A percentile compares a stretch with the other conserved stretches of the same genome.
Conservation (phyloP, 2,329 filamentous ascomycete genomes). For the Aspergillus arachidicola region DNA sequence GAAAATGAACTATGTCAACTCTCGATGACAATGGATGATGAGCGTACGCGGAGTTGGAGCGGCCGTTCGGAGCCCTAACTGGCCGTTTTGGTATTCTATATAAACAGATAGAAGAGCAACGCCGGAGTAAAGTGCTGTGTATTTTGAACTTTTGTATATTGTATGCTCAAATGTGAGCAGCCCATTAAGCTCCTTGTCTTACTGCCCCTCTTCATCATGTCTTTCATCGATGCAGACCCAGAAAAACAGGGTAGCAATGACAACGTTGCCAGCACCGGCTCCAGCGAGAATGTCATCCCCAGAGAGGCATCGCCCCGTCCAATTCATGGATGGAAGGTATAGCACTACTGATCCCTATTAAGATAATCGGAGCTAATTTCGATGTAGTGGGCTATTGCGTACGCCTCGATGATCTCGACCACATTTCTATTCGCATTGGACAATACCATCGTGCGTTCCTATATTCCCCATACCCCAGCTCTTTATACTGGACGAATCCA, state of each 20-base stretch:
- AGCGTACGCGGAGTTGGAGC: not conserved
- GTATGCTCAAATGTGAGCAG: not conserved
- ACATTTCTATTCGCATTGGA: not conserved
- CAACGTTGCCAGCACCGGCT: not conserved
- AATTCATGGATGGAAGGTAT: not conserved
- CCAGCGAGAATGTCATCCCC: not conserved
- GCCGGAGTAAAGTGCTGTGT: not conserved
- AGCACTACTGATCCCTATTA: not conserved
- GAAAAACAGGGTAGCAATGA: not conserved
- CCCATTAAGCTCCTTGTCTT: not conserved
- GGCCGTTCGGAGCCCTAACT: not conserved
- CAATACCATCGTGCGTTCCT: not conserved
- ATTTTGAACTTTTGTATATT: not conserved
- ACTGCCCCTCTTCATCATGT: not conserved
- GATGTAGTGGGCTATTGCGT: not conserved
- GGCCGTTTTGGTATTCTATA: not conserved
- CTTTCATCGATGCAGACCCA: not conserved
- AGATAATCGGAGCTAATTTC: not conserved
- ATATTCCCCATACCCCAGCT: not conserved
- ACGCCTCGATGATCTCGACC: not conserved
- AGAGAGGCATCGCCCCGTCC: not conserved
- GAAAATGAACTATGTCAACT: not conserved
- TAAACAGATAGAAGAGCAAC: not conserved
- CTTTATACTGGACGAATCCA: not conserved
- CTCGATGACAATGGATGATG: not conserved